Evolutionary conservation across 164 flowering plant species (phyloP), one percentile per base, ranked within the genome.

Genomic region (Vitis cinerea): DNA sequence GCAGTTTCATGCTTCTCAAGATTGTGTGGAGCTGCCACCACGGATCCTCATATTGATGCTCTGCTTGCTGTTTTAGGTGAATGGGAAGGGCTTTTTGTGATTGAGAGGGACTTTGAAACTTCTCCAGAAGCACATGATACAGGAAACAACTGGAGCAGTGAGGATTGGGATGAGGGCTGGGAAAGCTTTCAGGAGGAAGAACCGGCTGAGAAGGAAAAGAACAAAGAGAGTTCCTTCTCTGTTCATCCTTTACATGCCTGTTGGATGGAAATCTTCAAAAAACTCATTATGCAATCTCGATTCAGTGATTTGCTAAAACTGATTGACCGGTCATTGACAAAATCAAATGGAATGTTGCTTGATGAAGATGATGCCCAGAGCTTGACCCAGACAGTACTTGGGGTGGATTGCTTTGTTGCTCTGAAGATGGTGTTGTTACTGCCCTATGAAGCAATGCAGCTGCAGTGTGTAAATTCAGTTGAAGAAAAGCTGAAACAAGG

Each of bases 141-240:
- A 51, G 91, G 67, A 67, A 81, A 83, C 51, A 73, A 74, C 71
- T 95, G 99, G 99, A 74, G 72, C 76, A 76, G 66, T 71, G 93
- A 91, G 69, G 88, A 81, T 65, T 96, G 98, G 99, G 95, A 89
- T 66, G 97, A 90, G 61, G 97, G 95, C 52, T 96, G 99, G 98
- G 99, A 92, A 71, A 94, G 84, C 76, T 89, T 91, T 75, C 92
- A 88, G 71, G 97, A 92, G 68, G 88, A 81, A 57, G 81, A 77
- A 70, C 74, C 88, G 0, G 37, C 61, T 49, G 75, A 77, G 59
- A 80, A 75, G 60, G 83, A 80, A 68, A 77, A 74, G 37, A 74
- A 80, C 63, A 72, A 70, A 19, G 77, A 48, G 27, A 66, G 48
- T 19, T 31, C 70, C 59, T 16, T 64, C 72, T 76, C 78, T 1